Percentiles rank a stretch among this genome's conserved stretches.
Evolutionary conservation across 805 yeast species (phyloP).

Genomic region (Kregervanrija fluxuum): DNA sequence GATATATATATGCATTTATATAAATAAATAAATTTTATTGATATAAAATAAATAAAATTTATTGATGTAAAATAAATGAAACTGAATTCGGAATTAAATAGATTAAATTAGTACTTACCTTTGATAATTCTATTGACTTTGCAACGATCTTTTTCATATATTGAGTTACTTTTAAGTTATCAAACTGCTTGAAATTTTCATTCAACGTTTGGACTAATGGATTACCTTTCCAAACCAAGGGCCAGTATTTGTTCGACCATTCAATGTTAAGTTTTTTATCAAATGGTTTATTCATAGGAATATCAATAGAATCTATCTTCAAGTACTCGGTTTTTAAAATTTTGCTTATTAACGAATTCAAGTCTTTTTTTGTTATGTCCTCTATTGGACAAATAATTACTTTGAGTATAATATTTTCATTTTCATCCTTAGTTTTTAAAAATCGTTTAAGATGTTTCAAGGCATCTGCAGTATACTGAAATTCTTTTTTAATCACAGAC

Average conservation of each 20-base stretch:
- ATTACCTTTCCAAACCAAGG: slow-evolving; percentile 89
- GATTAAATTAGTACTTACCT: neutral
- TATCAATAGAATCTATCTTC: slow-evolving; percentile 14
- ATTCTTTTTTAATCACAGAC: slow-evolving; percentile 17
- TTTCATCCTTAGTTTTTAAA: slow-evolving; percentile 12
- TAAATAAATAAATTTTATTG: too few relatives aligned
- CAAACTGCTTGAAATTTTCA: slow-evolving; percentile 31
- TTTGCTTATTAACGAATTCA: slow-evolving; percentile 5
- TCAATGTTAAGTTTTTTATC: slow-evolving; percentile 55
- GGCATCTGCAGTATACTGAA: slow-evolving; percentile 21
- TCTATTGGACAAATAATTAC: slow-evolving; percentile 43
- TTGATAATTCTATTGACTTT: slow-evolving; percentile 14
- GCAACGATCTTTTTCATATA: slow-evolving; percentile 26
- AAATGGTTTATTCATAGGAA: slow-evolving; percentile 61
- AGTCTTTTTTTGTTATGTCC: slow-evolving; percentile 25
- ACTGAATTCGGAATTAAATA: too few relatives aligned
- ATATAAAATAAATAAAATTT: neutral
- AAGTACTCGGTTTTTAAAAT: too few relatives aligned
- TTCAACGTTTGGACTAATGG: slow-evolving; percentile 67
- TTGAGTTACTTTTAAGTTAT: slow-evolving; percentile 35
- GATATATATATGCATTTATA: too few relatives aligned
- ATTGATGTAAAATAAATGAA: neutral
- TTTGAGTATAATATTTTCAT: slow-evolving; percentile 12
- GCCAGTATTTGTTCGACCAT: slow-evolving; percentile 79
- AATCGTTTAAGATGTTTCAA: slow-evolving; percentile 50